Evolutionary conservation across 192 early-diverging fungal species (phyloP), one percentile per base, ranked within the genome.

Genomic region (Blastocladiella britannica): DNA sequence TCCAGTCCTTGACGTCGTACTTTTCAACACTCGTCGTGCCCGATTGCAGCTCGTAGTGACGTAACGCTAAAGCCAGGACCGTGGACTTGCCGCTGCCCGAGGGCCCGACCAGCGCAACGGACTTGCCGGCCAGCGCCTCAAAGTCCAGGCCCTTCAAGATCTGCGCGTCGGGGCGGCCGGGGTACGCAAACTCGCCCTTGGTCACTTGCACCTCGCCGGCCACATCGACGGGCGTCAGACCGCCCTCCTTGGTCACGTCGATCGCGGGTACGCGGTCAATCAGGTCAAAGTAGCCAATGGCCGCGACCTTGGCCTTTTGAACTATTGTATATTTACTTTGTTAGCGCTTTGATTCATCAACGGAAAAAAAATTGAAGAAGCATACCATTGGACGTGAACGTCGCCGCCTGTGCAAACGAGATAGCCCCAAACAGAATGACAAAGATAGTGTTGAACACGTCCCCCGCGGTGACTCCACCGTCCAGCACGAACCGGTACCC

Each of bases 51-150:
- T 79, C 72, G 55, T 82, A 82, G 53, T 77, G 71, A 25, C 77
- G 68, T 60, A 81, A 72, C 23, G 72, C 54, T 30, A 83, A 54
- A 4, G 70, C 76, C 60, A 87, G 74, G 9, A 77, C 69, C 8
- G 82, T 84, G 8, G 71, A 75, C 63, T 86, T 86, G 57, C 72
- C 68, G 55, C 70, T 76, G 4, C 86, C 86, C 18, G 83, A 85
- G 29, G 75, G 66, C 1, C 87, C 87, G 6, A 89, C 87, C 20
- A 89, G 65, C 9, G 87, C 87, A 31, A 86, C 78, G 25, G 81
- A 86, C 61, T 74, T 64, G 25, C 83, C 83, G 25, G 77, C 56
- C 25, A 67, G 60, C 23, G 83, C 68, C 28, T 71, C 58, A n/a
- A 85, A 63, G 52, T 63, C 61, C 26, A 82, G 68, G 51, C 71